Base-by-base conservation (phyloP, 441 rosid genomes). In the Adansonia madagascariensis region DNA sequence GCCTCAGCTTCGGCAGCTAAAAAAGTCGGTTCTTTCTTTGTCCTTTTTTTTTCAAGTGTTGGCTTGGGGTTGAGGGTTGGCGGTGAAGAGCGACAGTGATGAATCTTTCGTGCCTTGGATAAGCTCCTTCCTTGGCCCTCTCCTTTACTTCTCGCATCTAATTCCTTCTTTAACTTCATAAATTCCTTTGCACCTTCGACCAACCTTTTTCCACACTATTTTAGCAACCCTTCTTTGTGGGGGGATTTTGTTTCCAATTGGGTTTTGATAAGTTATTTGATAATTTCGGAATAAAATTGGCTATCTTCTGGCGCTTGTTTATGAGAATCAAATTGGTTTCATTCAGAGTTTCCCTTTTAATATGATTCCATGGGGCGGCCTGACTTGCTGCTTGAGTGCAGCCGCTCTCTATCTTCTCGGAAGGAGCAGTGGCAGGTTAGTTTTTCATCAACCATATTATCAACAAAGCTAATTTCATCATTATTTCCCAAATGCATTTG, bases 381-480 rank as follows among this genome's bases (percentile, higher is more conserved):
- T 94, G 70, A 82, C 84, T 71, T 92, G 98, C 78, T 94, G 98
- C 85, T 76, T 94, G 50, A 88, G 97, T 77, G 95, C 92, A 15
- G 97, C 95, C 43, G 94, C 97, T 41, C 93, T 92, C 44, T 92
- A 90, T 78, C 88, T 94, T 39, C 97, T 94, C 31, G 98, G 98
- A 77, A 84, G 90, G 74, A 91, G 97, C 82, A 90, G 97, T 69
- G 96, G 96, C 86, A 90, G 98, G 98, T 89, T 57, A 18, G 59
- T 8, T 3, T 31, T 46, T 27, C 1, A n/a, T 31, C 9, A 49
- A 27, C 39, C 24, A 17, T 31, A 7, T 15, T 47, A 6, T 47
- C 39, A 68, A 27, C n/a, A 14, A 27, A 3, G 14, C 14, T 27
- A n/a, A 14, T 70, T 27, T 11, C 35, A 35, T 14, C 8, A 15